Conservation (phyloP, 768 basidiomycete genomes). For the Sarcomyxa edulis region DNA sequence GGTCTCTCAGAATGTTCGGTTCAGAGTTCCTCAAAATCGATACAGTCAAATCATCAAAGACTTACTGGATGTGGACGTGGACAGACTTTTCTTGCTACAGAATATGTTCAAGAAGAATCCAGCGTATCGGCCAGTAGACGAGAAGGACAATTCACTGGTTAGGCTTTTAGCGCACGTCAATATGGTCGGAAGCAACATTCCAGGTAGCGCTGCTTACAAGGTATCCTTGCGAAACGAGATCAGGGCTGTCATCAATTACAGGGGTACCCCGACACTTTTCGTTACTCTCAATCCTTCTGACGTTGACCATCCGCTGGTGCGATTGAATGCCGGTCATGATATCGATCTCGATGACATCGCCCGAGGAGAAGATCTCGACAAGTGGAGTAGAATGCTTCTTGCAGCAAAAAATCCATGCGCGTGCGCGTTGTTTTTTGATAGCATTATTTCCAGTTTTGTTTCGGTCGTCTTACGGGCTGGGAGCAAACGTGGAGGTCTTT, state of each 20-base stretch:
- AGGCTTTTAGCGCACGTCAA: neutral
- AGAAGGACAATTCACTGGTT: neutral
- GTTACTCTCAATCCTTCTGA: conserved; percentile 16
- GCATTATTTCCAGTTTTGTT: neutral
- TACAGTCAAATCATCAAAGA: neutral
- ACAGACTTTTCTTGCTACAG: too few species aligned
- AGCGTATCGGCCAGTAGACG: neutral
- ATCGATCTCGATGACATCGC: too few species aligned
- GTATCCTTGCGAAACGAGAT: conserved; percentile 14
- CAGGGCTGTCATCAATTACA: conserved; percentile 7
- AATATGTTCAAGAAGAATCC: too few species aligned
- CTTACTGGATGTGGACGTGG: too few species aligned
- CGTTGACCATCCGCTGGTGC: conserved; percentile 4
- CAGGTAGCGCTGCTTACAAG: conserved; percentile 15
- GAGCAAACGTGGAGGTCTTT: conserved; percentile 4
- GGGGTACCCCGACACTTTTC: conserved; percentile 14
- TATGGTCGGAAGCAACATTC: conserved; percentile 9
- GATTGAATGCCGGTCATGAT: neutral
- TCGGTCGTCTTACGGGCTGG: neutral
- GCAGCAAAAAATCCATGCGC: neutral
- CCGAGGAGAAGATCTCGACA: too few species aligned
- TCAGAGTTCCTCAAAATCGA: conserved; percentile 6
- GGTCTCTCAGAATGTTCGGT: neutral
- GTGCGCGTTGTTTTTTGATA: neutral
- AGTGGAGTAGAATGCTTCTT: neutral